A percentile compares a stretch with the other conserved stretches of the same genome.
Conservation (phyloP, 1,284 basidiomycete species). For the Trametes versicolor region DNA sequence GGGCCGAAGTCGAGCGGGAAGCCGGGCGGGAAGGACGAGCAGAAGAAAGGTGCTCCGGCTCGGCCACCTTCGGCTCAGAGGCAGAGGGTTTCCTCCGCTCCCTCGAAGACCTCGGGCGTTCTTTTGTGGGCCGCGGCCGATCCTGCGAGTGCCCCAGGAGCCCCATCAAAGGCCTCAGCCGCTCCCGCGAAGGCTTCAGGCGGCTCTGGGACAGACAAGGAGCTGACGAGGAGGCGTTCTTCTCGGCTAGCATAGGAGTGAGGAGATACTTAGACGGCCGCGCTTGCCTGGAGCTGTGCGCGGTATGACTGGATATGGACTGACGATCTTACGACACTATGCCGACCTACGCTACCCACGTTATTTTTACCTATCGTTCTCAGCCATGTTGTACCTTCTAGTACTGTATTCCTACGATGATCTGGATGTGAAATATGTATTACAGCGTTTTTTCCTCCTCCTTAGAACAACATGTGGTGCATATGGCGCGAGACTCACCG, state of each 20-base stretch:
- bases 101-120: background rate
- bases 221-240: background rate
- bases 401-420: conserved; percentile 10
- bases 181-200: background rate
- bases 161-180: background rate
- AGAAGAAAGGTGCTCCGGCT: background rate
- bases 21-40: background rate
- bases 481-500: background rate
- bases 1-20: background rate
- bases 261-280: background rate
- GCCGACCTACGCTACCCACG: background rate
- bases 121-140: no score
- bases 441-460: no score
- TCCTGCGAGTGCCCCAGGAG: no score
- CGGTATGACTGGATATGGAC: background rate
- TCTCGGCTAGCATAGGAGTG: background rate
- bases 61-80: background rate
- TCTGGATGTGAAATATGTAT: background rate
- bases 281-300: background rate
- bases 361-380: background rate
- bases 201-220: background rate
- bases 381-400: conserved; percentile 5
- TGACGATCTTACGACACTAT: conserved; percentile 6
- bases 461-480: background rate
- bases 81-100: background rate